These are phyloP conservation scores for Gossypium herbaceum DNA, from an alignment of 345 rosid species.

Conservation along the genomic window DNA sequence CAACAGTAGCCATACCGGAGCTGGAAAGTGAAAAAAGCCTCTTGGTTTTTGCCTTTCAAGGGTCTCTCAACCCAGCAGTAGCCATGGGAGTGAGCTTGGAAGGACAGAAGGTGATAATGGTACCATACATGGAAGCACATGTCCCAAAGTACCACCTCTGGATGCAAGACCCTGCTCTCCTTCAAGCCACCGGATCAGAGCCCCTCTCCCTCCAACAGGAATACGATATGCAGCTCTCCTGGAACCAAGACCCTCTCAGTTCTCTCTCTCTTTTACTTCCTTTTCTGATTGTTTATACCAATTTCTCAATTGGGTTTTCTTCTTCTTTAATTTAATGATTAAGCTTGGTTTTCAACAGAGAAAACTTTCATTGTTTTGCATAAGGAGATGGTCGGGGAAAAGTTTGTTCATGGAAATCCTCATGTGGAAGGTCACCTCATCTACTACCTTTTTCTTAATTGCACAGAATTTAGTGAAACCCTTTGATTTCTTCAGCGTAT, in stretches of 20 bases:
- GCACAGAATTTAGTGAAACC: not conserved
- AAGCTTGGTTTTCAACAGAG: conserved; percentile 45
- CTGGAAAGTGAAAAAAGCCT: too few species aligned
- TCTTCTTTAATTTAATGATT: conserved; percentile 10
- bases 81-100: conserved; percentile 57
- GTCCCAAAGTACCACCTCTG: conserved; percentile 77
- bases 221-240: conserved; percentile 76
- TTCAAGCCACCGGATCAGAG: conserved; percentile 83
- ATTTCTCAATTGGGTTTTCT: not conserved
- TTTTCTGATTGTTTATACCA: not conserved
- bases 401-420: conserved; percentile 57
- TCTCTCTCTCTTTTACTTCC: not conserved
- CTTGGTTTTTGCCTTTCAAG: too few species aligned
- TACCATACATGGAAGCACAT: conserved; percentile 78
- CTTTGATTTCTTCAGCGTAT: too few species aligned
- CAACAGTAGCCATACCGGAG: too few species aligned
- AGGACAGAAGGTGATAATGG: conserved; percentile 70
- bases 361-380: conserved; percentile 83
- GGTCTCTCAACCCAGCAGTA: conserved; percentile 11
- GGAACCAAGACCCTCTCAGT: conserved; percentile 93
- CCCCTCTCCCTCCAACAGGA: conserved; percentile 81
- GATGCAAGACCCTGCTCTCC: conserved; percentile 89
- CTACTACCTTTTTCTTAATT: not conserved
- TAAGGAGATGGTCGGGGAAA: conserved; percentile 54
- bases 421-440: conserved; percentile 58